These are phyloP conservation scores for Citropsis articulata DNA, from an alignment of 345 rosid species.

Conservation along the genomic window DNA sequence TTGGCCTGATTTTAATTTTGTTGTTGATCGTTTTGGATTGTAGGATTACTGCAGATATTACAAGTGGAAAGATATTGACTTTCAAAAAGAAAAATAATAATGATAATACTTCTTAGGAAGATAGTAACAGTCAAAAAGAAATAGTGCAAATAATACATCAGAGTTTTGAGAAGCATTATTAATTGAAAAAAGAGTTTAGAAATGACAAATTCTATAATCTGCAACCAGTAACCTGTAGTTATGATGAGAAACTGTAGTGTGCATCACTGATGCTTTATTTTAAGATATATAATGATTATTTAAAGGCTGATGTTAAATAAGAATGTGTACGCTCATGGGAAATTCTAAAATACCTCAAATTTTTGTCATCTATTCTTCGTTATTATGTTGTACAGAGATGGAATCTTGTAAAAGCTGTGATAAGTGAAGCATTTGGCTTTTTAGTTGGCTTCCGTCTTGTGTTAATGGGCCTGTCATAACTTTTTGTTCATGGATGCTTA, in stretches of 20 bases:
- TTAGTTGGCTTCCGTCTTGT: not conserved
- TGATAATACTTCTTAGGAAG: not conserved
- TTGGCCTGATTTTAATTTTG: not conserved
- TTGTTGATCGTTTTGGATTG: not conserved
- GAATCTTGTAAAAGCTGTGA: not conserved
- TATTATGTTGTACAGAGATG: not conserved
- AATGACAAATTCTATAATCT: not conserved
- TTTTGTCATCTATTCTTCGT: not conserved
- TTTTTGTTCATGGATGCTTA: not conserved
- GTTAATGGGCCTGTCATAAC: conserved; percentile 8
- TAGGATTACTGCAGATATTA: not conserved
- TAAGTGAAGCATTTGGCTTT: not conserved
- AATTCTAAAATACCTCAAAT: not conserved
- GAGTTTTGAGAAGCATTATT: not conserved
- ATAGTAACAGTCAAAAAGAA: not conserved
- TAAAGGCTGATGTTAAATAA: not conserved
- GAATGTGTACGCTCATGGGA: not conserved
- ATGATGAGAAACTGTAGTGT: not conserved
- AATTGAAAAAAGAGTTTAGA: not conserved
- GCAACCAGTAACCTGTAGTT: not conserved
- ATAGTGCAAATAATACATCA: not conserved
- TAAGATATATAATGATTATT: not conserved
- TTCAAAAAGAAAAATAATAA: not conserved
- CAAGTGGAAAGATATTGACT: not conserved
- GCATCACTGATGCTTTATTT: not conserved